Evolutionary conservation across 805 yeast genomes (phyloP), one percentile per base, ranked within the genome.

Genomic region (Candida michaelii): DNA sequence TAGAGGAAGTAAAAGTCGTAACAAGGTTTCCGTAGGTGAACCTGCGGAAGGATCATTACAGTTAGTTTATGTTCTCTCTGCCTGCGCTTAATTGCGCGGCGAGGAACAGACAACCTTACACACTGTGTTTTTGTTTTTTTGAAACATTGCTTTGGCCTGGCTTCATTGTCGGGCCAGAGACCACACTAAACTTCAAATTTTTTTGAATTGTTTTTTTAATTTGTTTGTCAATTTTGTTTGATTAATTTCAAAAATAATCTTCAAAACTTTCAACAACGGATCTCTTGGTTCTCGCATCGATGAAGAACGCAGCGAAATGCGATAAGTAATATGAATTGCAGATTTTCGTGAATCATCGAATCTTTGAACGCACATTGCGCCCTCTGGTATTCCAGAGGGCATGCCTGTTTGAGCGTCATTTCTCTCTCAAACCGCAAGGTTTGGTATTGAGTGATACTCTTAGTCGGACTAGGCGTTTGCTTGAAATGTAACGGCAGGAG

Each of bases 241-340:
- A 23, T 35, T 23, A 35, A 35, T 36, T 50, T 47, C 50, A 38
- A 42, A 25, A 48, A 49, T 47, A 58, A 59, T 54, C 50, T 51
- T 61, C 49, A 39, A 43, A 43, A 43, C 46, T 43, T 43, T 43
- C 46, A 43, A 43, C 46, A 43, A 43, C 46, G 46, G 46, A 43
- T 43, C 46, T 38, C 46, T 43, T 43, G 46, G 46, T 43, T 43
- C 46, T 43, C 46, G 46, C 69, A 65, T 60, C 69, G 69, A 65
- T 65, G 69, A 65, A 65, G 69, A 63, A 63, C 69, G 71, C 70
- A 65, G 71, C 70, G 65, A 65, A 63, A 53, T 60, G 69, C 70
- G 71, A 65, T 63, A 64, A 56, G 69, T 65, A 58, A 50, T 63
- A 68, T 63, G 71, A 57, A 54, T 60, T 43, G 46, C 46, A 43